Percentiles rank a stretch among this genome's conserved stretches.
phyloP scores from a whole-genome alignment of 75 land plant species.

The Selaginella moellendorffii region DNA sequence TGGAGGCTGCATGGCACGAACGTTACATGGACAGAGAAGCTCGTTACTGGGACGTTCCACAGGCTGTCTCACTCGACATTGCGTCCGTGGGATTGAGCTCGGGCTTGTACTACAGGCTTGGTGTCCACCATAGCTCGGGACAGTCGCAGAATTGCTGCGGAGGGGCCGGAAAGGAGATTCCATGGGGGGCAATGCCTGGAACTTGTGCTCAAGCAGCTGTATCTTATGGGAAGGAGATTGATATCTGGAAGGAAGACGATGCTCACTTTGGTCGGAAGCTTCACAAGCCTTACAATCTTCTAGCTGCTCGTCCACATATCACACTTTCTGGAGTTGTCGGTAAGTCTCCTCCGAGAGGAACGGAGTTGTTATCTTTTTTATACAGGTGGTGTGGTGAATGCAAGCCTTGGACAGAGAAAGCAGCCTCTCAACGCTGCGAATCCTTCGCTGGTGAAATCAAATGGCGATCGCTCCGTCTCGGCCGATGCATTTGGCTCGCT shows the following conservation, averaged over 20 bases:
- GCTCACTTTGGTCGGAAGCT: constrained; percentile 7
- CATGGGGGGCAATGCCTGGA: constrained; percentile 41
- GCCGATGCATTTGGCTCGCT: constrained; percentile 49
- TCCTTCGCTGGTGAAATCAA: constrained; percentile 3
- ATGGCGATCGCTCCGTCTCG: constrained; percentile 3
- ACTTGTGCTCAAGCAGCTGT: constrained; percentile 56
- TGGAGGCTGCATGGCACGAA: constrained; percentile 64
- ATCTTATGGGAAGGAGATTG: constrained; percentile 41
- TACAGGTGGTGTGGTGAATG: constrained; percentile 47
- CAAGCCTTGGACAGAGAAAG: constrained; percentile 27
- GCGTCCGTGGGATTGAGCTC: constrained; percentile 39
- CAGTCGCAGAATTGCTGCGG: constrained; percentile 11
- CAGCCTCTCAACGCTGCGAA: background rate
- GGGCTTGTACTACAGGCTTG: constrained; percentile 55
- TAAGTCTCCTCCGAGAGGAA: no score
- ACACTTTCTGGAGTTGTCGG: constrained; percentile 49
- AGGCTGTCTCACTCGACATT: constrained; percentile 38
- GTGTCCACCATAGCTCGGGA: constrained; percentile 56
- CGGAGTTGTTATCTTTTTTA: background rate
- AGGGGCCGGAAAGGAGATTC: constrained; percentile 15
- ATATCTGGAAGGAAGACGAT: constrained; percentile 43
- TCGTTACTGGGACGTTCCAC: constrained; percentile 62
- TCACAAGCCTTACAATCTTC: constrained; percentile 49
- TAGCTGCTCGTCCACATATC: constrained; percentile 53
- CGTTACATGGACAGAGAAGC: constrained; percentile 48